phyloP scores from a whole-genome alignment of 345 rosid species.

The Aquilaria sinensis region DNA sequence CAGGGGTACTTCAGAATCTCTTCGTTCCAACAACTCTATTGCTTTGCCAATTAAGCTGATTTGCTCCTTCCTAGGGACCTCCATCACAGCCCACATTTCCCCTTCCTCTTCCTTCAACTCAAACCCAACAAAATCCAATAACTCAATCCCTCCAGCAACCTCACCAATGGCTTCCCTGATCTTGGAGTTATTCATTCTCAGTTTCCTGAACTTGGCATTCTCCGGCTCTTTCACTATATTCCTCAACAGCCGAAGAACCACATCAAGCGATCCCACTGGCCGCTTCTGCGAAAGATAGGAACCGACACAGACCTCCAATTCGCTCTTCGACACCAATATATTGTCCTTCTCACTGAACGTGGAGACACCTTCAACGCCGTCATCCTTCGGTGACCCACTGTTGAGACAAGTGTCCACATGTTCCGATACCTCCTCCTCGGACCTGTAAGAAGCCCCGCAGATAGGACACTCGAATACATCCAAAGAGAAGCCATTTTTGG shows the following conservation, averaged over 20 bases:
- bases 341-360: slow-evolving; percentile 14
- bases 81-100: slow-evolving; percentile 84
- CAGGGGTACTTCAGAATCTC: slow-evolving; percentile 23
- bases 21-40: slow-evolving; percentile 43
- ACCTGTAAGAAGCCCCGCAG: slow-evolving; percentile 43
- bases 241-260: slow-evolving; percentile 56
- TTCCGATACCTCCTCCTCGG: slow-evolving; percentile 72
- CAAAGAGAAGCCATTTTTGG: slow-evolving; percentile 65
- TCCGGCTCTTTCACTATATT: slow-evolving; percentile 78
- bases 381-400: slow-evolving; percentile 9
- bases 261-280: slow-evolving; percentile 48
- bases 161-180: slow-evolving; percentile 75
- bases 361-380: slow-evolving; percentile 11
- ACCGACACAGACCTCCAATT: slow-evolving; percentile 44
- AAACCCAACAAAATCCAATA: slow-evolving; percentile 73
- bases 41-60: slow-evolving; percentile 38
- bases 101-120: slow-evolving; percentile 58
- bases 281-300: slow-evolving; percentile 56
- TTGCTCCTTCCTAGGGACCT: slow-evolving; percentile 41
- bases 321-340: slow-evolving; percentile 15
- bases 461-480: slow-evolving; percentile 76
- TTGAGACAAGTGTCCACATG: slow-evolving; percentile 72
- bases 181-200: slow-evolving; percentile 80
- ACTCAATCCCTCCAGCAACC: slow-evolving; percentile 68
- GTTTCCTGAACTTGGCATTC: slow-evolving; percentile 73